Base-by-base conservation (phyloP, 768 basidiomycete genomes). In the Nevesoporus exiguus region DNA sequence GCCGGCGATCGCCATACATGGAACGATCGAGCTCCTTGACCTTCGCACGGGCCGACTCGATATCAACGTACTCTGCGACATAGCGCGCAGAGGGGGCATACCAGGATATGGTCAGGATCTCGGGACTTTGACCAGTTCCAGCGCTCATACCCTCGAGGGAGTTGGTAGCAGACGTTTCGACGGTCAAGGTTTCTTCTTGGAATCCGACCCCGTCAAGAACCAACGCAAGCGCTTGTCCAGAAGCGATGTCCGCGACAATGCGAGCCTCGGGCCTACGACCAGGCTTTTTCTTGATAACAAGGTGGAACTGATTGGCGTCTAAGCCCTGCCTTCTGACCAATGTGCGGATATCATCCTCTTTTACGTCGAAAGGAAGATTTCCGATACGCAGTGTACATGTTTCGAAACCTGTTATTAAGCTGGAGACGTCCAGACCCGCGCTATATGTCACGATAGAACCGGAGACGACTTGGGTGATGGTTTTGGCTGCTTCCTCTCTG, bases 71-170 rank as follows among this genome's bases (percentile, higher is more conserved):
- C 4, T 70, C 73, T 1, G 73, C 82, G n/a, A 79, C 57, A 54
- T 78, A 76, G 2, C 74, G 66, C 5, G 62, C 61, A n/a, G 77
- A 79, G 2, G 83, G 82, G 1, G 69, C 66, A 7, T 66, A 71
- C 81, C 84, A 87, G 11, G 74, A 76, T 41, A 85, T 73, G 0
- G 74, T 75, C 47, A 85, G 61, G 34, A 74, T 69, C 14, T 80
- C 71, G 5, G 65, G 41, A 27, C 72, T 70, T 3, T 67, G 68
- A 5, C 57, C 57, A 69, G 21, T n/a, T n/a, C n/a, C n/a, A n/a
- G 65, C 67, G 11, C 61, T 75, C 81, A 82, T 81, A 7, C 74
- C 71, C 36, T 73, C 73, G 13, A 71, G 55, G 49, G 68, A 69
- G 31, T 71, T 69, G 45, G 73, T 75, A 34, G 75, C 64, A 40